Conservation (phyloP, 2,329 filamentous ascomycete genomes). For the Xylariaceae sp. region DNA sequence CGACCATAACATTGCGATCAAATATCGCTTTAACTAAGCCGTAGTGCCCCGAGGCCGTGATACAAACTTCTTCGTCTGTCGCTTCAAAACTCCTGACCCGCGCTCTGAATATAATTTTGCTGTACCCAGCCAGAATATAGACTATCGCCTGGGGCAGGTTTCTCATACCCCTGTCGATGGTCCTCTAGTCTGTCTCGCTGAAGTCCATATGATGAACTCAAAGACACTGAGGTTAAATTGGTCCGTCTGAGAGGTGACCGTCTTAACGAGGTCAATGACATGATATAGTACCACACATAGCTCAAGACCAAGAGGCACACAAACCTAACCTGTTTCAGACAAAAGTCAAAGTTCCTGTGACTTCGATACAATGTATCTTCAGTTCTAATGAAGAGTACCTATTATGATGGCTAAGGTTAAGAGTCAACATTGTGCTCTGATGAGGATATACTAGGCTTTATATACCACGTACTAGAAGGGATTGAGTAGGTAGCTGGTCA, state of each 20-base stretch:
- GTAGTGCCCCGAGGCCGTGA: neutral
- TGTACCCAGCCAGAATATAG: neutral
- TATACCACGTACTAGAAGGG: no score
- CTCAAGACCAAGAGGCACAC: neutral
- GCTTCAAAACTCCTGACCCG: neutral
- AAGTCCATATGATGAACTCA: conserved; percentile 4
- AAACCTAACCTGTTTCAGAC: no score
- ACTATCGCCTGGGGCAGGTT: neutral
- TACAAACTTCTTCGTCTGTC: neutral
- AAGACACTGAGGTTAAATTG: conserved; percentile 2
- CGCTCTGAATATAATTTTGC: neutral
- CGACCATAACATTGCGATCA: neutral
- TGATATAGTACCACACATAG: conserved; percentile 4
- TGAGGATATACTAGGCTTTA: no score
- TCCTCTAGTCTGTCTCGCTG: neutral
- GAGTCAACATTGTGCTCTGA: no score
- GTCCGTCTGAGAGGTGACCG: conserved; percentile 1
- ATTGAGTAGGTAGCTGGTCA: no score
- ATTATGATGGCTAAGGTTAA: no score
- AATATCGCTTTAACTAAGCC: neutral
- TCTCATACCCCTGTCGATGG: neutral
- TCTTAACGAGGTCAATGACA: conserved; percentile 5
- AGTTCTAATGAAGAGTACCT: no score
- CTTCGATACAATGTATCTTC: no score
- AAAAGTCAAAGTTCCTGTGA: no score